These are phyloP conservation scores for Aphanomyces astaci DNA, from an alignment of 352 stramenopile species.

Conservation along the genomic window DNA sequence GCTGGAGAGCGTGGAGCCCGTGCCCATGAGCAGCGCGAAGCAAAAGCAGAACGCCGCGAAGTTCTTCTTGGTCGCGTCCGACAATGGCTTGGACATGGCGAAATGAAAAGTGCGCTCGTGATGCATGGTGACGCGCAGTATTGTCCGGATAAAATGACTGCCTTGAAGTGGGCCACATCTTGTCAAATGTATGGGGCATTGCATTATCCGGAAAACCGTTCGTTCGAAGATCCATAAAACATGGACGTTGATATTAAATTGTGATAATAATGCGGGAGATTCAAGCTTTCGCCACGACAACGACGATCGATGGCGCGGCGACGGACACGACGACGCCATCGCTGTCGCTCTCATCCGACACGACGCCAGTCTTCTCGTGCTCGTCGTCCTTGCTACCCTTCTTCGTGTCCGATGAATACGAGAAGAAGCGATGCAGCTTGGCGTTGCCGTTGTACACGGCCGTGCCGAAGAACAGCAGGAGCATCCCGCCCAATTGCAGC, in stretches of 20 bases:
- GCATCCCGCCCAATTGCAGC: constrained; percentile 72
- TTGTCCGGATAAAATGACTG: neutral
- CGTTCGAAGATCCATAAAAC: too few species aligned
- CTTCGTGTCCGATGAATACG: neutral
- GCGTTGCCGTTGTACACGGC: constrained; percentile 74
- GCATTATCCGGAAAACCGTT: too few species aligned
- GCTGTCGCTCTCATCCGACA: constrained; percentile 5
- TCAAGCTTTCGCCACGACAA: neutral
- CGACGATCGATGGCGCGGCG: neutral
- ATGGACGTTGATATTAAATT: constrained; percentile 4
- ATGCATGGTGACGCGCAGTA: neutral
- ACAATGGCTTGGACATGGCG: neutral
- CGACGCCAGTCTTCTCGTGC: constrained; percentile 9
- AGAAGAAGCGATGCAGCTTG: neutral
- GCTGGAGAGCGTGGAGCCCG: constrained; percentile 22
- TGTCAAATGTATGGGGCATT: neutral
- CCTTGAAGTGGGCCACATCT: constrained; percentile 17
- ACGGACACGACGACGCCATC: neutral
- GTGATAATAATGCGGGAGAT: neutral
- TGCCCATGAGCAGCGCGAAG: constrained; percentile 23
- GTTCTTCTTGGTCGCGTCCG: neutral
- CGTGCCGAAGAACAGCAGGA: constrained; percentile 74
- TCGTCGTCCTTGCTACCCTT: constrained; percentile 3
- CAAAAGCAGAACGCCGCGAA: constrained; percentile 21
- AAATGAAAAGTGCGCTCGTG: neutral